A percentile compares a stretch with the other conserved stretches of the same genome.
Conservation (phyloP, 345 rosid species). For the Salix koriyanagi region DNA sequence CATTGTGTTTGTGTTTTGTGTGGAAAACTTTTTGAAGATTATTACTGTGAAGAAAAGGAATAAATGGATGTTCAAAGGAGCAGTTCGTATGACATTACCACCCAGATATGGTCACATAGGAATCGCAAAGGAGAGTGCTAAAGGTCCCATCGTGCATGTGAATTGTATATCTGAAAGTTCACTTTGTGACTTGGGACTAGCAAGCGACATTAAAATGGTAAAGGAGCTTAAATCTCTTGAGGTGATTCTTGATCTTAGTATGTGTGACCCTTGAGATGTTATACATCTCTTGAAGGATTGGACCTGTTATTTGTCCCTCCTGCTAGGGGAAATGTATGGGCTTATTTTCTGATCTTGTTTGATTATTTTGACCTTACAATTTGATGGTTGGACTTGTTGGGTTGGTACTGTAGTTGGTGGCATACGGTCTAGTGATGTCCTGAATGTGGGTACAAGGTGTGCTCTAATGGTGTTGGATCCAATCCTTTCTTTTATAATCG, state of each 20-base stretch:
- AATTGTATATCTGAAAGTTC: slow-evolving; percentile 53
- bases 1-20: slow-evolving; percentile 81
- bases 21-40: slow-evolving; percentile 88
- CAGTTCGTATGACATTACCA: slow-evolving; percentile 47
- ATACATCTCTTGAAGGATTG: neutral
- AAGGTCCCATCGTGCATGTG: slow-evolving; percentile 63
- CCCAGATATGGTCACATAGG: slow-evolving; percentile 13
- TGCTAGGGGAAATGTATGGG: neutral
- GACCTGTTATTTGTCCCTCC: neutral
- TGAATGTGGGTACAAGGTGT: too few species aligned
- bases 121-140: slow-evolving; percentile 25
- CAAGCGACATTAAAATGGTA: slow-evolving; percentile 57
- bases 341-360: neutral
- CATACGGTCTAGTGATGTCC: neutral
- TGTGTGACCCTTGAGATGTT: neutral
- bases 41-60: slow-evolving; percentile 46
- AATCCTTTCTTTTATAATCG: too few species aligned
- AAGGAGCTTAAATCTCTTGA: slow-evolving; percentile 1
- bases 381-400: neutral
- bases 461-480: too few species aligned
- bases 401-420: neutral
- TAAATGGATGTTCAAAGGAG: slow-evolving; percentile 86
- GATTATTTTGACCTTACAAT: neutral
- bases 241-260: neutral
- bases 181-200: slow-evolving; percentile 46